Evolutionary conservation across 2,329 filamentous ascomycete species (phyloP), one percentile per base, ranked within the genome.

Genomic region (Penicillium sp.): DNA sequence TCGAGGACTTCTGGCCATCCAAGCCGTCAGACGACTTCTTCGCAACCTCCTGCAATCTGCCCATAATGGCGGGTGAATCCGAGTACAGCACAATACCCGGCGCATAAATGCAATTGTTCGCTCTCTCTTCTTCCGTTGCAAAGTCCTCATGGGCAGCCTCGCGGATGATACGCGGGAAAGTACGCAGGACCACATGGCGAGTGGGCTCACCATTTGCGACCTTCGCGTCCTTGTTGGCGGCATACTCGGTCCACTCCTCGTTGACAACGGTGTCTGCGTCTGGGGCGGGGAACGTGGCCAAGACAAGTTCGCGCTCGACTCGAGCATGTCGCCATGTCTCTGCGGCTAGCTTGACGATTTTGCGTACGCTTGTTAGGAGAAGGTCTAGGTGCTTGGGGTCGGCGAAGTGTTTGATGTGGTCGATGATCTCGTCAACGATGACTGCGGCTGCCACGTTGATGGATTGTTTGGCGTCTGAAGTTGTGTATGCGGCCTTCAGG

Each of bases 241-340:
- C 66, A 45, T 74, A 74, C 56, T 75, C 74, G 18, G 65, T 55
- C 73, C 72, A 76, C 5, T 65, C 66, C 7, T 74, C 69, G 31
- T 75, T 73, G 3, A 62, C 57, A 13, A 67, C 61, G n/a, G 57
- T 62, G 38, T 72, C 67, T 1, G 72, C 65, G 24, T 74, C 68
- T 0, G 72, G 69, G 0, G 70, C 69, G 3, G 79, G 79, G 71
- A 83, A 79, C 1, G 70, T 74, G 3, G 81, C 81, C 10, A 76
- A 71, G 45, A 84, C 80, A 59, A 82, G 75, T 61, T 83, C 81
- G 16, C 81, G 75, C 64, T 84, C 82, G 31, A 84, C 77, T 9
- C 82, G 77, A 5, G 81, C 82, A 62, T 81, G 80, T 18, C 82
- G 73, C 82, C 82, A 84, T 7, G 81, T 83, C 65, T 84, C 80